Conservation (phyloP, 805 yeast species). For the Yarrowia sp. region DNA sequence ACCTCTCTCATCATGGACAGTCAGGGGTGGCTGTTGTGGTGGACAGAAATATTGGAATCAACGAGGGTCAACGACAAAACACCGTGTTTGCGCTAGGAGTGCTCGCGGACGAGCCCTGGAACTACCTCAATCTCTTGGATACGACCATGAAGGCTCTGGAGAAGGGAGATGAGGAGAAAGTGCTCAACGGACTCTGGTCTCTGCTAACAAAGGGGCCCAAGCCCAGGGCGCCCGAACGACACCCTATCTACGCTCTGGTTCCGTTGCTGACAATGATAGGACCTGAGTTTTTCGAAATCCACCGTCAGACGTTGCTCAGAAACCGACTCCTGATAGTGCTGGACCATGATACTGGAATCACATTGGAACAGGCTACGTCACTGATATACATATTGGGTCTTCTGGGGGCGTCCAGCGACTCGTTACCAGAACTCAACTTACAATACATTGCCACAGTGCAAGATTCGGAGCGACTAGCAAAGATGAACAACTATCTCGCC, state of each 20-base stretch:
- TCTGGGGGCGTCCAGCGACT: background rate
- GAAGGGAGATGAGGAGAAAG: constrained; percentile 5
- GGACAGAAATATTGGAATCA: background rate
- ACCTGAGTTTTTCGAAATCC: constrained; percentile 6
- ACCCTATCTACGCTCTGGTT: constrained; percentile 7
- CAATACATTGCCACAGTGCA: background rate
- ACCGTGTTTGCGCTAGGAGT: constrained; percentile 23
- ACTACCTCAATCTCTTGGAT: constrained; percentile 3
- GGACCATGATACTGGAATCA: constrained; percentile 2
- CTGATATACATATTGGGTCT: constrained; percentile 15
- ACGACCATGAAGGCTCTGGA: background rate
- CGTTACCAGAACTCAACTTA: background rate
- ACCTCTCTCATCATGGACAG: background rate
- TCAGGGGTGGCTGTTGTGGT: constrained; percentile 12
- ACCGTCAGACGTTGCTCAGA: constrained; percentile 1
- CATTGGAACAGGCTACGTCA: constrained; percentile 1
- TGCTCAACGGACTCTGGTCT: background rate
- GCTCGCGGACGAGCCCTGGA: constrained; percentile 19
- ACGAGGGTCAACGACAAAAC: background rate
- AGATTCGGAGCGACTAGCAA: constrained; percentile 1
- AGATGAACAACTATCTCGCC: constrained; percentile 12
- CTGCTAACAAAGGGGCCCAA: background rate
- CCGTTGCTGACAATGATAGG: background rate
- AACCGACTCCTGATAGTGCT: constrained; percentile 1
- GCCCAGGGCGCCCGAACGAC: constrained; percentile 5